Conservation (phyloP, 257 asterid genomes). For the Solanum appendiculatum region DNA sequence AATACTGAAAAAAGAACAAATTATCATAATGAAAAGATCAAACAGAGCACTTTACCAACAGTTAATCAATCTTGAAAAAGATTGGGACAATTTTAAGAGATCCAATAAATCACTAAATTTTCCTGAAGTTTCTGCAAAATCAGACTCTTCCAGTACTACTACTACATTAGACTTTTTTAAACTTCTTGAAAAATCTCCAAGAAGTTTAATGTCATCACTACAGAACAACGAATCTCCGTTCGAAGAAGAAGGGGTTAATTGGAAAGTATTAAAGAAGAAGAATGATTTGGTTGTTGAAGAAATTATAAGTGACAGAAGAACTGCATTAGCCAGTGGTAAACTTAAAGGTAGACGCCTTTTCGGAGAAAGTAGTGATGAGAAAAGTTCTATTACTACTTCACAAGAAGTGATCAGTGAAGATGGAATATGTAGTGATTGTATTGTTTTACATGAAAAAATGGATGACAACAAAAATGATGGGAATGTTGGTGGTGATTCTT, state of each 20-base stretch:
- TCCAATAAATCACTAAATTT: background rate
- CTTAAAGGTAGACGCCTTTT: constrained; percentile 33
- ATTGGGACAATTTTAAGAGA: constrained; percentile 12
- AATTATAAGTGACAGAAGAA: constrained; percentile 32
- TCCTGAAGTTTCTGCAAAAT: background rate
- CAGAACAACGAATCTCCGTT: constrained; percentile 15
- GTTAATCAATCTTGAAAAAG: constrained; percentile 1
- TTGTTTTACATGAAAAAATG: background rate
- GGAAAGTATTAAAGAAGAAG: constrained; percentile 7
- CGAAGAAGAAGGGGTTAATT: background rate
- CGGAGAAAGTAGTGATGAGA: background rate
- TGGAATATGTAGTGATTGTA: background rate
- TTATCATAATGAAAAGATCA: constrained; percentile 20
- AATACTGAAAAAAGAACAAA: background rate
- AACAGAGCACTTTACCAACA: constrained; percentile 12
- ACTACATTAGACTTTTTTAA: background rate
- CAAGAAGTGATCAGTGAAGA: background rate
- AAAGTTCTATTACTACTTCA: background rate
- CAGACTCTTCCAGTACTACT: background rate
- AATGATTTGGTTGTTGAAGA: constrained; percentile 25
- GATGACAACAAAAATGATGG: background rate
- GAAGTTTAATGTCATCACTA: constrained; percentile 33
- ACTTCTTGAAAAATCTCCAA: constrained; percentile 28
- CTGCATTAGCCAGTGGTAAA: constrained; percentile 28
- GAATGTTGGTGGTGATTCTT: background rate